Base-by-base conservation (phyloP, 1,139 yeast genomes). In the Protomyces gravidus region DNA sequence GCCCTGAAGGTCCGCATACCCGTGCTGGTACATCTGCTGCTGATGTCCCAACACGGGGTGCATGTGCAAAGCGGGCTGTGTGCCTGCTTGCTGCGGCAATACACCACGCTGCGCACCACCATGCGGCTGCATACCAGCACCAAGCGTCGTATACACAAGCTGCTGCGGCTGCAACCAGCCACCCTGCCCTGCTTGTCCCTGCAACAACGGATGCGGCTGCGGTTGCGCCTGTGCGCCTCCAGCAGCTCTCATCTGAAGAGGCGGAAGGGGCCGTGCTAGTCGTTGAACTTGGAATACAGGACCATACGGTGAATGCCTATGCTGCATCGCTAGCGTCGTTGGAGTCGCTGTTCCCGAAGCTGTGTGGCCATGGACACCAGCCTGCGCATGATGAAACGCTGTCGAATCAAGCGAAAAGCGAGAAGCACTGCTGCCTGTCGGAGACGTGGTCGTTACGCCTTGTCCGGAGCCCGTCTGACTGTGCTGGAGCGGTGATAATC, bases 241-340 rank as follows among this genome's bases (percentile, higher is more conserved):
- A n/a, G n/a, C n/a, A n/a, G n/a, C n/a, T n/a, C n/a, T n/a, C 42
- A 36, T 36, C 2, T 36, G 42, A 1, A 17, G 11, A 5, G 42
- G 23, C 17, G 42, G 42, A 5, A 36, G 21, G 3, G 42, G 42
- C 19, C 42, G 21, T 17, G 46, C 51, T 27, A 55, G 49, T 39
- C 45, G 36, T 21, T 55, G 55, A 6, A 55, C 60, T 13, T 46
- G 55, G 17, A 48, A 51, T 15, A 55, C 50, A 11, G 60, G 60
- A 3, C 53, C 60, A 49, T 55, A 55, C 3, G 60, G 60, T 11
- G 60, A 55, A 45, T 49, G 45, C 32, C 60, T 55, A 17, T 49
- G 45, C 26, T 55, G 53, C 42, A 55, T 30, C 15, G 60, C 53
- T 7, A 55, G 36, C 15, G 60, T 32, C 15, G 60, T 55, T n/a